Conservation (phyloP, 768 basidiomycete species). For the Mycena venus region DNA sequence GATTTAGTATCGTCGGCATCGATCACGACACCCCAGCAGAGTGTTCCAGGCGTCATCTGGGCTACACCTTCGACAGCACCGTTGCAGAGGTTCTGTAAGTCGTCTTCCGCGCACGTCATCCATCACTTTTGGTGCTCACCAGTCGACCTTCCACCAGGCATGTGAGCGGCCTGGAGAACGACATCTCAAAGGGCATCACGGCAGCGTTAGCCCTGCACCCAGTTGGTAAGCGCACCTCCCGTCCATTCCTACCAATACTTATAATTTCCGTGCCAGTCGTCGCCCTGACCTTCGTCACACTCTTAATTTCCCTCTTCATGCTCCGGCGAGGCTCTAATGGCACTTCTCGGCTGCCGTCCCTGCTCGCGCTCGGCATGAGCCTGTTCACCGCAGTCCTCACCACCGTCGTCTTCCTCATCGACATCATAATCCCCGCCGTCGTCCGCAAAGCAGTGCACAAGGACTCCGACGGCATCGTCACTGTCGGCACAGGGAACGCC, state of each 20-base stretch:
- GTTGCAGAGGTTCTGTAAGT: conserved; percentile 62
- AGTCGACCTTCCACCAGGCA: conserved; percentile 43
- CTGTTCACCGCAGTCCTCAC: conserved; percentile 59
- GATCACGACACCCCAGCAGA: conserved; percentile 50
- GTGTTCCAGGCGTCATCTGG: conserved; percentile 64
- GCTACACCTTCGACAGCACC: conserved; percentile 67
- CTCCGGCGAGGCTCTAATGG: conserved; percentile 54
- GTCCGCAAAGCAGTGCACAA: conserved; percentile 57
- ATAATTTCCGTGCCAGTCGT: conserved; percentile 51
- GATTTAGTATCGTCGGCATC: conserved; percentile 57
- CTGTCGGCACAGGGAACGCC: conserved; percentile 64
- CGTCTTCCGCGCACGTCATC: conserved; percentile 26
- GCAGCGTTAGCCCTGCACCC: conserved; percentile 68
- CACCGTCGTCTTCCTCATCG: conserved; percentile 66
- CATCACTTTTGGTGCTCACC: not conserved
- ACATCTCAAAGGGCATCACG: conserved; percentile 60
- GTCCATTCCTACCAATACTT: not conserved
- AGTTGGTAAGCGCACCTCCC: conserved; percentile 53
- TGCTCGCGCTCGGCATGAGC: conserved; percentile 53
- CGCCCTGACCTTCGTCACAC: conserved; percentile 63
- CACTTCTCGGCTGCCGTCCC: conserved; percentile 52
- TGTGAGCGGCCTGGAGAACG: conserved; percentile 50
- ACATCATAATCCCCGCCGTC: conserved; percentile 63
- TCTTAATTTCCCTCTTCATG: conserved; percentile 62
- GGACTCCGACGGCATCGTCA: conserved; percentile 55